Evolutionary conservation across 2,329 filamentous ascomycete genomes (phyloP).

Genomic region (Sporothrix mexicana): DNA sequence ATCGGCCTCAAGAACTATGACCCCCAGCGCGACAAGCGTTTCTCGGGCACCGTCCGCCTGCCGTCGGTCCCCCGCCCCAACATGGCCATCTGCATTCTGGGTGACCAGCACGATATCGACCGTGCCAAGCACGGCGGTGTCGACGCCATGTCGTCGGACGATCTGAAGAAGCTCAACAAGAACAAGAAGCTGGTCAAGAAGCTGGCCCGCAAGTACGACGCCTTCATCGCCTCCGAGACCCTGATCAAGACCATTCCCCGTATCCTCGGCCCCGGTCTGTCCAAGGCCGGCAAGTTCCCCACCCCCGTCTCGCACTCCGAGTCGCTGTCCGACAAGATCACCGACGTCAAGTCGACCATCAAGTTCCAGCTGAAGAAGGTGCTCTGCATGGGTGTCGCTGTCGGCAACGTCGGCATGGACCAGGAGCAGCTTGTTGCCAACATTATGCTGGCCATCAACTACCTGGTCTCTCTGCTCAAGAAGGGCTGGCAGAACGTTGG

Average conservation of each 20-base stretch:
- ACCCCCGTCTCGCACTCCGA: constrained; percentile 97
- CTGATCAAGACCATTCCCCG: constrained; percentile 99
- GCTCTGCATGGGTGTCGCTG: constrained; percentile 98
- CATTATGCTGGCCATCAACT: constrained; percentile 99
- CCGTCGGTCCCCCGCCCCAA: constrained; percentile 83
- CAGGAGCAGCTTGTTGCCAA: constrained; percentile 95
- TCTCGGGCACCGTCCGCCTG: constrained; percentile 98
- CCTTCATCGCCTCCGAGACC: constrained; percentile 95
- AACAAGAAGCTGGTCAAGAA: constrained; percentile 99
- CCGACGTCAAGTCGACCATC: constrained; percentile 99
- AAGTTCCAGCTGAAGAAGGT: constrained; percentile 99
- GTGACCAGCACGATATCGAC: constrained; percentile 95
- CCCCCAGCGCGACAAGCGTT: constrained; percentile 99
- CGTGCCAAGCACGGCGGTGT: constrained; percentile 99
- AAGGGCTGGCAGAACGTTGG: constrained; percentile 99
- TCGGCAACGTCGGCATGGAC: constrained; percentile 97
- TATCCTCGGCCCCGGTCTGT: constrained; percentile 98
- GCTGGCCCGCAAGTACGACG: constrained; percentile 99
- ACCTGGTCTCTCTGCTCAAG: constrained; percentile 98
- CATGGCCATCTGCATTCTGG: constrained; percentile 57
- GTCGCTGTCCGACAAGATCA: constrained; percentile 93
- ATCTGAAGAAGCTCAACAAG: constrained; percentile 99
- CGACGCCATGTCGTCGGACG: constrained; percentile 97
- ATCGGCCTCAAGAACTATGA: constrained; percentile 99
- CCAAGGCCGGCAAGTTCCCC: constrained; percentile 99